phyloP scores from a whole-genome alignment of 75 land plant species.

The Cunninghamia lanceolata region DNA sequence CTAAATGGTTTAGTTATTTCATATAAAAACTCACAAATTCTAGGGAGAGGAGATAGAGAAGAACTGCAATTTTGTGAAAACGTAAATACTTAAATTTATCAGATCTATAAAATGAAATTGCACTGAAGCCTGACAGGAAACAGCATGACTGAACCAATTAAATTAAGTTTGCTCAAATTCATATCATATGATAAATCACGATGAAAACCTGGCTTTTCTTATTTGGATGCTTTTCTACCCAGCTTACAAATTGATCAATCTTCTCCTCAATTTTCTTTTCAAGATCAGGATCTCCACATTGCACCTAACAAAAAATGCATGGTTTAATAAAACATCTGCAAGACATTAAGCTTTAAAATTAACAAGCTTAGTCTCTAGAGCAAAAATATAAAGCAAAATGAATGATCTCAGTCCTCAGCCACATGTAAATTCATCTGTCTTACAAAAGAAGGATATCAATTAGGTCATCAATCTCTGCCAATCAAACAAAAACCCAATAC shows the following conservation, averaged over 20 bases:
- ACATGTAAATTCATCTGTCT: slow-evolving; percentile 2
- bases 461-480: neutral
- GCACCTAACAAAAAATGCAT: slow-evolving; percentile 48
- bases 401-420: neutral
- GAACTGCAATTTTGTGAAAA: neutral
- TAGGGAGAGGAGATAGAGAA: neutral
- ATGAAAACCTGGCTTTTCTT: slow-evolving; percentile 83
- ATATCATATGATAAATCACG: neutral
- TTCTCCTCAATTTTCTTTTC: slow-evolving; percentile 94
- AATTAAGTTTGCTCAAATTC: neutral
- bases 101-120: neutral
- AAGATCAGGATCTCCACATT: slow-evolving; percentile 81
- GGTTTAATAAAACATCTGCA: slow-evolving; percentile 7
- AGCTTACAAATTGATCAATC: slow-evolving; percentile 77
- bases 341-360: neutral
- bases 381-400: neutral
- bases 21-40: neutral
- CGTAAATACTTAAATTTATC: neutral
- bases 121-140: neutral
- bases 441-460: neutral
- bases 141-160: neutral
- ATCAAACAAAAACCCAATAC: neutral
- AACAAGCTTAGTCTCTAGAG: neutral
- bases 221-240: slow-evolving; percentile 97
- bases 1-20: neutral